Percentiles rank a stretch among this genome's conserved stretches.
Evolutionary conservation across 139 green algal genomes (phyloP).

Genomic region (Diplosphaera chodatii): DNA sequence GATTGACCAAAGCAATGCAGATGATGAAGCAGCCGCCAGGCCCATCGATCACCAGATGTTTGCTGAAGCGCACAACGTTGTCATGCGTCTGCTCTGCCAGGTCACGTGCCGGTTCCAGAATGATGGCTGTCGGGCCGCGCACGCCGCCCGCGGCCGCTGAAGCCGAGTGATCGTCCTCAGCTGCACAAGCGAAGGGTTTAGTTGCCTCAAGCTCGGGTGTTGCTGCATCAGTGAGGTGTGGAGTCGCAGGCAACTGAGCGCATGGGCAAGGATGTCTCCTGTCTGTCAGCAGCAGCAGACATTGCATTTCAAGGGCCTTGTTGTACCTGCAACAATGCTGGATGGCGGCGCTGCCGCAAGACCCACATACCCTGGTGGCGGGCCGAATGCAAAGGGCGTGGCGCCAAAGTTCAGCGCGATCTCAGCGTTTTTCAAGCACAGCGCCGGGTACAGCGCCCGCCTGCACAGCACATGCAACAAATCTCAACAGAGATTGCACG

Average conservation of each 20-base stretch:
- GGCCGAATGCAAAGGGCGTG: constrained; percentile 24
- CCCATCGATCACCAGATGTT: constrained; percentile 46
- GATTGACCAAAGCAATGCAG: too few species aligned
- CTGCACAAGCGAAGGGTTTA: too few species aligned
- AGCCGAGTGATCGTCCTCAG: constrained; percentile 5
- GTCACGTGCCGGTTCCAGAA: constrained; percentile 73
- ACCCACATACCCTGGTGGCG: constrained; percentile 27
- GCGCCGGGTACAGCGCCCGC: constrained; percentile 57
- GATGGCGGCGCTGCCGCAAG: constrained; percentile 18
- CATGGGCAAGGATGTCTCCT: too few species aligned
- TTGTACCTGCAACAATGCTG: constrained; percentile 2
- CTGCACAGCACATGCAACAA: constrained; percentile 30
- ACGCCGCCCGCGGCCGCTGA: neutral
- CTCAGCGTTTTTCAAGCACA: constrained; percentile 77
- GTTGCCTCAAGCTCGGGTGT: too few species aligned
- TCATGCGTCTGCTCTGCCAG: constrained; percentile 78
- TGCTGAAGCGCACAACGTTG: constrained; percentile 39
- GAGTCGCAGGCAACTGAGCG: too few species aligned
- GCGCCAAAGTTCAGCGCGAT: constrained; percentile 56
- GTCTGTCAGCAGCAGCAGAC: too few species aligned
- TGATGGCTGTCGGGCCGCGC: constrained; percentile 54
- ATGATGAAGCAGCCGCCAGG: too few species aligned
- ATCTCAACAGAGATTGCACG: too few species aligned
- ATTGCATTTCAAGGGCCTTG: too few species aligned
- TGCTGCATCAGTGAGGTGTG: too few species aligned